These are phyloP conservation scores for Thalassiosira livingstoniorum DNA, from an alignment of 352 stramenopile species.

Conservation along the genomic window DNA sequence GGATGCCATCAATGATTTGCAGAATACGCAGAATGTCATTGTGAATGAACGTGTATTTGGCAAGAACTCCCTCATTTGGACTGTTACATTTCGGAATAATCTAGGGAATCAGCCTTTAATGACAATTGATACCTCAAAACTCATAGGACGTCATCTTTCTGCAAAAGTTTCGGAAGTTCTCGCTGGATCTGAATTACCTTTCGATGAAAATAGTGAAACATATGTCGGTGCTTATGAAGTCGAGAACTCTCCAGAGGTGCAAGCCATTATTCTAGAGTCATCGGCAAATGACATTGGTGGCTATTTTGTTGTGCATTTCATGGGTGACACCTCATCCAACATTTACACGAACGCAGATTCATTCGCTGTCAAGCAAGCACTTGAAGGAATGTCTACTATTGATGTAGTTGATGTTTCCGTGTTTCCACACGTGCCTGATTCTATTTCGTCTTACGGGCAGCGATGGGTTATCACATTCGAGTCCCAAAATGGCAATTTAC, in stretches of 20 bases:
- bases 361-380: slow-evolving; percentile 66
- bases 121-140: slow-evolving; percentile 22
- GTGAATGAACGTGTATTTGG: slow-evolving; percentile 59
- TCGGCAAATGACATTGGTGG: slow-evolving; percentile 79
- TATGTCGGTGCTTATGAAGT: slow-evolving; percentile 54
- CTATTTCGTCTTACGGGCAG: slow-evolving; percentile 41
- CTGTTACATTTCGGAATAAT: slow-evolving; percentile 45
- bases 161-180: slow-evolving; percentile 4
- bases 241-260: slow-evolving; percentile 66
- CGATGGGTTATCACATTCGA: slow-evolving; percentile 83
- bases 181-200: slow-evolving; percentile 25
- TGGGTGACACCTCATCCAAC: slow-evolving; percentile 64
- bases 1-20: slow-evolving; percentile 62
- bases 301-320: slow-evolving; percentile 80
- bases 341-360: slow-evolving; percentile 67
- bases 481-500: slow-evolving; percentile 63
- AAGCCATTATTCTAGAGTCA: slow-evolving; percentile 80
- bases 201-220: slow-evolving; percentile 64
- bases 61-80: slow-evolving; percentile 25
- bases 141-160: slow-evolving; percentile 14
- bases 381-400: slow-evolving; percentile 83
- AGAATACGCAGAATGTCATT: slow-evolving; percentile 80
- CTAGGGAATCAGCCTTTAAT: slow-evolving; percentile 62
- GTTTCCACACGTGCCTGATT: slow-evolving; percentile 45
- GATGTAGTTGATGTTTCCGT: slow-evolving; percentile 68